Percentiles rank a stretch among this genome's conserved stretches.
Conservation (phyloP, 2,329 filamentous ascomycete genomes). For the Pseudogymnoascus sp. region DNA sequence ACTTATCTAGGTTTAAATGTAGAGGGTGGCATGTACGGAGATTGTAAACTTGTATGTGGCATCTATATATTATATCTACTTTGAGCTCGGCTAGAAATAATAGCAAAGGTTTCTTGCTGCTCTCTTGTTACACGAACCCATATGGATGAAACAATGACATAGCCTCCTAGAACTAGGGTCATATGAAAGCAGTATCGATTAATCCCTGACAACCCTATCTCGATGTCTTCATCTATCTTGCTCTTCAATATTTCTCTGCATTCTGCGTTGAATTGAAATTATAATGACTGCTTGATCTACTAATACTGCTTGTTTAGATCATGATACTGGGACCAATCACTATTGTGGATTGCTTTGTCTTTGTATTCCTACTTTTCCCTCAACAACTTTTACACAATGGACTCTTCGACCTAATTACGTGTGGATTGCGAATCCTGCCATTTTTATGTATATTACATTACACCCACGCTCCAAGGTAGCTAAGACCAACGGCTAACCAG, state of each 20-base stretch:
- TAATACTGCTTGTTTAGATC: constrained; percentile 7
- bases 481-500: background rate
- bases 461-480: constrained; percentile 15
- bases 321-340: constrained; percentile 72
- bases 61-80: background rate
- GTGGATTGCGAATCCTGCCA: constrained; percentile 54
- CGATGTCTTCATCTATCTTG: background rate
- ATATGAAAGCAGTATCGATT: background rate
- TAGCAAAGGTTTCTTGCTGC: background rate
- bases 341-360: constrained; percentile 66
- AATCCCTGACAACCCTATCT: background rate
- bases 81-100: background rate
- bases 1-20: background rate
- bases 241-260: background rate
- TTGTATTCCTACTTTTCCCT: constrained; percentile 60
- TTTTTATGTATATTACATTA: constrained; percentile 49
- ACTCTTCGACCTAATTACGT: constrained; percentile 47
- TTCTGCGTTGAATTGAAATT: background rate
- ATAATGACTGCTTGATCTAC: background rate
- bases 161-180: background rate
- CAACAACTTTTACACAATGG: constrained; percentile 64
- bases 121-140: background rate
- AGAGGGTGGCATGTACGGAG: background rate
- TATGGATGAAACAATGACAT: background rate
- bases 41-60: background rate